Percentiles rank a stretch among this genome's conserved stretches.
These are phyloP conservation scores for Galeopsis tetrahit DNA, from an alignment of 257 asterid genomes.

Conservation along the genomic window DNA sequence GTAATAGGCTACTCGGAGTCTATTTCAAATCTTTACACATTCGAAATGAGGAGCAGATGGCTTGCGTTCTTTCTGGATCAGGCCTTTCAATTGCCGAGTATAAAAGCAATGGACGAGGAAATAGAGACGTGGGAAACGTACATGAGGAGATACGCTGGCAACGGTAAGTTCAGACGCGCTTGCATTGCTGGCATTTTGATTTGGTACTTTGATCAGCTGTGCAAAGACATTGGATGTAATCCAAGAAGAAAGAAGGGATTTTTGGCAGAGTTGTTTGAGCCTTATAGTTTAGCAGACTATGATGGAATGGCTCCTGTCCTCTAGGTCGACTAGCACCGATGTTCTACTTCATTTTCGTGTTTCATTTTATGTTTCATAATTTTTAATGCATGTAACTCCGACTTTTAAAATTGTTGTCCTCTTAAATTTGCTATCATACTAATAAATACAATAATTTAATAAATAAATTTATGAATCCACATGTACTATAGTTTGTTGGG, in stretches of 20 bases:
- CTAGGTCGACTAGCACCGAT: too few relatives aligned
- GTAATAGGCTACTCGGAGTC: conserved; percentile 68
- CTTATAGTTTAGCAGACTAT: conserved; percentile 58
- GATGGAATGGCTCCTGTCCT: background rate
- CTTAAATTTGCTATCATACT: too few relatives aligned
- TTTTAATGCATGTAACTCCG: too few relatives aligned
- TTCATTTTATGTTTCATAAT: too few relatives aligned
- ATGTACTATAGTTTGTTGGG: too few relatives aligned
- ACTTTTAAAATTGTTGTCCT: too few relatives aligned
- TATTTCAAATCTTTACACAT: conserved; percentile 45
- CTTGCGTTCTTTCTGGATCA: conserved; percentile 38
- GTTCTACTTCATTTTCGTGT: too few relatives aligned
- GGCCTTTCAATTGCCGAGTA: conserved; percentile 43
- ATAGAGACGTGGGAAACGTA: conserved; percentile 45
- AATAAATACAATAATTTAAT: too few relatives aligned
- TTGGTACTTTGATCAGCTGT: conserved; percentile 68
- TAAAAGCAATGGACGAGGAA: conserved; percentile 51
- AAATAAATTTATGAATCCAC: too few relatives aligned
- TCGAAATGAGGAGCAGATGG: conserved; percentile 55
- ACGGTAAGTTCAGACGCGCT: conserved; percentile 36
- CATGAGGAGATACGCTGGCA: conserved; percentile 46
- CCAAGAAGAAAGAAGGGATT: conserved; percentile 67
- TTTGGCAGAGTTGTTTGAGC: conserved; percentile 49
- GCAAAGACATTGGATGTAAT: conserved; percentile 62
- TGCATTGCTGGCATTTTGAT: conserved; percentile 54